Evolutionary conservation across 164 flowering plant species (phyloP), one percentile per base, ranked within the genome.

Genomic region (Nymphaea thermarum): DNA sequence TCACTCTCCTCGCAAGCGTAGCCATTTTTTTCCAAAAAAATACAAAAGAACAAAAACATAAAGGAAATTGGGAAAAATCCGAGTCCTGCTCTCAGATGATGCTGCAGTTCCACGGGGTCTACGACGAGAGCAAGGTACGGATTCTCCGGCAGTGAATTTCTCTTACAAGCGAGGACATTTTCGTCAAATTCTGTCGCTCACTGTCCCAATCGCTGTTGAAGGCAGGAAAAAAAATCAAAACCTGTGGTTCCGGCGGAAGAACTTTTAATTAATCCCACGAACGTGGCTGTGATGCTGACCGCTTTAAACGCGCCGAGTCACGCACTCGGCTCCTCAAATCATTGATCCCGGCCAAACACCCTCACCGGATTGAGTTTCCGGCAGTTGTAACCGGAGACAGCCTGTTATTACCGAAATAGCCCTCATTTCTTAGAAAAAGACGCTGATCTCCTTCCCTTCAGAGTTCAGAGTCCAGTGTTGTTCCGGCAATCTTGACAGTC

Each of bases 41-140:
- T n/a, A n/a, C n/a, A n/a, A n/a, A n/a, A n/a, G n/a, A n/a, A n/a
- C n/a, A n/a, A n/a, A n/a, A n/a, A n/a, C n/a, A n/a, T n/a, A n/a
- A n/a, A n/a, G n/a, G n/a, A n/a, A n/a, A n/a, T n/a, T n/a, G n/a
- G n/a, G n/a, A n/a, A n/a, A n/a, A n/a, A n/a, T n/a, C 97, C 3
- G 88, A 93, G 63, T 82, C 87, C 15, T 93, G 91, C 69, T 84
- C 97, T 62, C 91, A 84, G 81, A 85, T 93, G 91, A 80, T 84
- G 65, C 88, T 89, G 68, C 91, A 90, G 66, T 77, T 89, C 66
- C 84, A 80, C 64, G 74, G 74, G 18, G 62, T 47, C 5, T 66
- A 41, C 16, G 77, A 82, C 73, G 86, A 80, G 65, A 77, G 82
- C 66, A 79, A 90, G 92, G 98, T 90, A 16, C 36, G 74, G 8